A percentile compares a stretch with the other conserved stretches of the same genome.
phyloP scores from a whole-genome alignment of 2,329 filamentous ascomycete species.

The Trichoderma sp. region DNA sequence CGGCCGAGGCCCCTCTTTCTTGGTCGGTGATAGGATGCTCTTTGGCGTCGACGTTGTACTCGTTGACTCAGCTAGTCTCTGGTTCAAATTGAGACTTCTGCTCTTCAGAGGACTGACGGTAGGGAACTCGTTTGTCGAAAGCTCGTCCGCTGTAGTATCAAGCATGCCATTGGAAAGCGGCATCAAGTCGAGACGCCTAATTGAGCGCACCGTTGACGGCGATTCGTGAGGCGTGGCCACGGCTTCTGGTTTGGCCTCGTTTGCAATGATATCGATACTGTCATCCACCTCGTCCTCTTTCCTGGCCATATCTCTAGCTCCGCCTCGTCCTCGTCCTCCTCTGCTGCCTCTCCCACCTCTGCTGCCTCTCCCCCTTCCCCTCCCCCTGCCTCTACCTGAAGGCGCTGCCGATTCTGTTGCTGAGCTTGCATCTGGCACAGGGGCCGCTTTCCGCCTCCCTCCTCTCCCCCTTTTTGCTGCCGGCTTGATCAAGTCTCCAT shows the following conservation, averaged over 20 bases:
- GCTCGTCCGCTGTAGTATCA: constrained; percentile 20
- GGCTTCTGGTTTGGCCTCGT: constrained; percentile 19
- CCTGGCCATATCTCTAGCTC: constrained; percentile 23
- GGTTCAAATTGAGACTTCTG: constrained; percentile 16
- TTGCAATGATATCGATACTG: neutral
- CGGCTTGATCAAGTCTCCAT: constrained; percentile 25
- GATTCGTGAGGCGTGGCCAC: constrained; percentile 16
- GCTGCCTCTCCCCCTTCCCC: neutral
- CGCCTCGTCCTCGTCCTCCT: constrained; percentile 4
- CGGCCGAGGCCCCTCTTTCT: constrained; percentile 40
- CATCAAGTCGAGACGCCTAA: neutral
- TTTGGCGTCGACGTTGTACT: constrained; percentile 40
- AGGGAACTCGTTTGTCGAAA: neutral
- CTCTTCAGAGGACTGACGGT: constrained; percentile 15
- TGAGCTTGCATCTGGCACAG: neutral
- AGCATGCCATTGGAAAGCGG: constrained; percentile 14
- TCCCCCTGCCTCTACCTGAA: constrained; percentile 1
- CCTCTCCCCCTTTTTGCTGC: constrained; percentile 14
- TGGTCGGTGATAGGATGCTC: constrained; percentile 56
- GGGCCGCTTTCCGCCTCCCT: neutral
- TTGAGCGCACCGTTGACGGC: constrained; percentile 20
- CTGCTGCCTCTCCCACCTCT: constrained; percentile 13
- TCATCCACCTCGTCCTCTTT: constrained; percentile 12
- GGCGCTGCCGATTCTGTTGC: neutral
- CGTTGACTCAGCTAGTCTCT: constrained; percentile 12